phyloP scores from a whole-genome alignment of 345 rosid genomes.

The Brassica rapa region DNA sequence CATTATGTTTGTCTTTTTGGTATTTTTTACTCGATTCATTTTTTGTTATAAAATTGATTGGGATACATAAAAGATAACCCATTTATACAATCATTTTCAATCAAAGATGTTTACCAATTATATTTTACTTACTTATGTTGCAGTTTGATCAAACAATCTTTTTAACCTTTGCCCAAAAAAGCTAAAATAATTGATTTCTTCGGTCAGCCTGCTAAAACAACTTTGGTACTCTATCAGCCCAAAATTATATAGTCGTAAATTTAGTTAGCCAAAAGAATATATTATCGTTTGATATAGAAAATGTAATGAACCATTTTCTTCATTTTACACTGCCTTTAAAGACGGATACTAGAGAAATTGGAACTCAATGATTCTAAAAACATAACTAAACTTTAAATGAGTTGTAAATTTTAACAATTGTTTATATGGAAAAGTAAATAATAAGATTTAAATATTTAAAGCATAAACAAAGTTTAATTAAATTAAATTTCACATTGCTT shows the following conservation, averaged over 20 bases:
- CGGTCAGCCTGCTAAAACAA: neutral
- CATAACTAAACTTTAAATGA: neutral
- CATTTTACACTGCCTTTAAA: neutral
- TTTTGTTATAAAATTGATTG: neutral
- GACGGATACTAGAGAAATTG: neutral
- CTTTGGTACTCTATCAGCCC: neutral
- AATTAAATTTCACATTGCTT: too few species aligned
- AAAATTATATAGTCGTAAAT: neutral
- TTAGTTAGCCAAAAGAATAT: neutral
- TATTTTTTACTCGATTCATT: neutral
- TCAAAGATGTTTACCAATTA: neutral
- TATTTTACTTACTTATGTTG: neutral
- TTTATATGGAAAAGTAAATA: neutral
- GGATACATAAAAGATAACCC: neutral
- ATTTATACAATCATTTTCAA: neutral
- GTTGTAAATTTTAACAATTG: neutral
- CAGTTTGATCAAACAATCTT: neutral
- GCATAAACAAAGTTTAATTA: too few species aligned
- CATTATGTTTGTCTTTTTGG: neutral
- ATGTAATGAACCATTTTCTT: neutral
- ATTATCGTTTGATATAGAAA: neutral
- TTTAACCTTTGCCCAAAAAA: neutral
- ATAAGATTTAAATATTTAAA: too few species aligned
- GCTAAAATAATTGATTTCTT: neutral
- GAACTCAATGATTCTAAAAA: neutral